Evolutionary conservation across 208 protist species (phyloP), one percentile per base, ranked within the genome.

Genomic region (Lotmaria passim): DNA sequence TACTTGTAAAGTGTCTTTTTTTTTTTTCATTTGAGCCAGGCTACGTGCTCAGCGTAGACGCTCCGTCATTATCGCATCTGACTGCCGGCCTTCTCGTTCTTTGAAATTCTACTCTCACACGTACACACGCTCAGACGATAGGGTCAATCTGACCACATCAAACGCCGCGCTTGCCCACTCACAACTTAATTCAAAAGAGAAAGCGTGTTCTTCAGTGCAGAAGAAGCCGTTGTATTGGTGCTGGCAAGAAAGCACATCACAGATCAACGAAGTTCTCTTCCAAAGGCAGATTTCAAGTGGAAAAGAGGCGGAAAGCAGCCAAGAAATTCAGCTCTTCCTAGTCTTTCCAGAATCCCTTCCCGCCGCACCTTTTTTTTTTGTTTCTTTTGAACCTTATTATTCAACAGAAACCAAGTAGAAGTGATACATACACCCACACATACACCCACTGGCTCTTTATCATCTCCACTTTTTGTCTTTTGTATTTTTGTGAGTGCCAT

Each of bases 1-100:
- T 62, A 30, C 60, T 47, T 68, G 69, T 24, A 26, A 12, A 21
- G 11, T 19, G 17, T 46, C 30, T 11, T 31, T 31, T 46, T 34
- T 15, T 36, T 26, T 46, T 28, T 38, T 17, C 41, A n/a, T n/a
- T n/a, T n/a, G n/a, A n/a, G n/a, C n/a, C n/a, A n/a, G n/a, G n/a
- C n/a, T n/a, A 19, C 34, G 23, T 31, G 15, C 53, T n/a, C 21
- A 31, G 53, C 17, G 12, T 8, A 59, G 34, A 30, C 53, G 33
- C 34, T 31, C 19, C 7, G 31, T 59, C 34, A 43, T 43, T 21
- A 46, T 43, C 34, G 34, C 23, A 17, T 31, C 53, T 59, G 53
- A 46, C 34, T 28, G 12, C 34, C 33, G 19, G 41, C 53, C 21
- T 41, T 19, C 23, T 30, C 17, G 3, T 41, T 39, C 14, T 26